A percentile compares a stretch with the other conserved stretches of the same genome.
These are phyloP conservation scores for Colletotrichum acutatum DNA, from an alignment of 2,329 filamentous ascomycete species.

Conservation along the genomic window DNA sequence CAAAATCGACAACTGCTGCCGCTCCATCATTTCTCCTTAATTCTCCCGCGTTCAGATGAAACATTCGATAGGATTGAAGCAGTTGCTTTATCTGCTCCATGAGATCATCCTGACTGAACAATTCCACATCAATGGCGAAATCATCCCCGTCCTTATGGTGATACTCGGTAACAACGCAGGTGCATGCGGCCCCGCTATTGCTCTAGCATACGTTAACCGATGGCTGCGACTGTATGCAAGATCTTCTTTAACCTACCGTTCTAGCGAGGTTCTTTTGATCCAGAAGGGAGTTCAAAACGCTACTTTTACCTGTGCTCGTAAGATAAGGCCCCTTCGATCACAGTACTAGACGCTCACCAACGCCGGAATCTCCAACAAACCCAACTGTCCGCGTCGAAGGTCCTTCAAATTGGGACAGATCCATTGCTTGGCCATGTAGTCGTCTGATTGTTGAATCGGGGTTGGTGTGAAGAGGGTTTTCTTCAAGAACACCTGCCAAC, in stretches of 20 bases:
- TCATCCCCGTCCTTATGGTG: slow-evolving; percentile 47
- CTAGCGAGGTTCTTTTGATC: slow-evolving; percentile 52
- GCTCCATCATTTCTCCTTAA: slow-evolving; percentile 16
- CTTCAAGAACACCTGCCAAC: slow-evolving; percentile 47
- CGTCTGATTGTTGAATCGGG: slow-evolving; percentile 50
- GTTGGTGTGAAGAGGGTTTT: slow-evolving; percentile 47
- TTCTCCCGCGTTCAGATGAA: slow-evolving; percentile 40
- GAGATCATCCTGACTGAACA: slow-evolving; percentile 46
- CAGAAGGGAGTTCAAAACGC: slow-evolving; percentile 59
- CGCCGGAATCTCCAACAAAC: slow-evolving; percentile 60
- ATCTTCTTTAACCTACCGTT: slow-evolving; percentile 47
- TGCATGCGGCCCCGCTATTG: slow-evolving; percentile 56
- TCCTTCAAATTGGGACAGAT: slow-evolving; percentile 49
- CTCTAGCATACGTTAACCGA: slow-evolving; percentile 45
- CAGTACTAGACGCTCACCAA: slow-evolving; percentile 43
- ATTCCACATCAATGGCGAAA: slow-evolving; percentile 48
- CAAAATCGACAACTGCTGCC: slow-evolving; percentile 34
- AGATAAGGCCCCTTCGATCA: not conserved
- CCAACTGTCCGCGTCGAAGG: slow-evolving; percentile 54
- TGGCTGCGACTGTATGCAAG: not conserved
- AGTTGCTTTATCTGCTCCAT: slow-evolving; percentile 47
- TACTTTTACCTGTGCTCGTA: slow-evolving; percentile 54
- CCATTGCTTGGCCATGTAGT: slow-evolving; percentile 46
- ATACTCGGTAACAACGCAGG: slow-evolving; percentile 60
- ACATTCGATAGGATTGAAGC: slow-evolving; percentile 50